Evolutionary conservation across 2,329 filamentous ascomycete genomes (phyloP), one percentile per base, ranked within the genome.

Genomic region (Paecilomyces fulvus): DNA sequence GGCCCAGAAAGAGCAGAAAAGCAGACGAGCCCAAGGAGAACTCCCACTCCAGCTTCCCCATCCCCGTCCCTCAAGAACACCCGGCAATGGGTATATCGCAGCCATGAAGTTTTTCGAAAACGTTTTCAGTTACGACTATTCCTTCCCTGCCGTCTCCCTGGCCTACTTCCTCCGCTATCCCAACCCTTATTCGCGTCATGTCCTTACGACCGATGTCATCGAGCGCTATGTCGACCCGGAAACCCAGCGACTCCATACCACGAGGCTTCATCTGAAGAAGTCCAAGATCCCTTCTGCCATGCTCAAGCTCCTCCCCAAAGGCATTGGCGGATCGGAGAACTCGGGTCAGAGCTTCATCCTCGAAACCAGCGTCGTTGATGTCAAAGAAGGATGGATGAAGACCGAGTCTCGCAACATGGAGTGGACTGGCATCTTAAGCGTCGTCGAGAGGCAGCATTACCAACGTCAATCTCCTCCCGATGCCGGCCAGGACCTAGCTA

Each of bases 121-220:
- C 63, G 76, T 75, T 63, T 84, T 82, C 71, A 81, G 77, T 64
- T 86, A 86, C 75, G 79, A 83, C 67, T 86, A 86, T 70, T 79
- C 82, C 61, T 86, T 87, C 70, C 79, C 82, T 59, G 82, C 83
- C 65, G 84, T 86, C 55, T 83, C 83, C 52, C 79, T 87, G 58
- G 84, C 84, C 69, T 87, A 86, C 74, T 86, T 86, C 72, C 80
- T 87, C 55, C 84, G 84, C 64, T 87, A 87, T 65, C 84, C 84
- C 1, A 87, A 87, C 64, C 84, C 84, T 28, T 86, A 85, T 73
- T 81, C 80, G 53, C 80, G 77, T 57, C 84, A 87, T 75, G 84
- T 87, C 62, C 75, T 85, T 61, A 83, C 81, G 53, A 85, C 83
- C 64, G 84, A 87, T 74, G 83, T 84, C 68, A 85, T 87, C 68